Conservation (phyloP, 352 stramenopile genomes). For the Globisporangium orthogonon region DNA sequence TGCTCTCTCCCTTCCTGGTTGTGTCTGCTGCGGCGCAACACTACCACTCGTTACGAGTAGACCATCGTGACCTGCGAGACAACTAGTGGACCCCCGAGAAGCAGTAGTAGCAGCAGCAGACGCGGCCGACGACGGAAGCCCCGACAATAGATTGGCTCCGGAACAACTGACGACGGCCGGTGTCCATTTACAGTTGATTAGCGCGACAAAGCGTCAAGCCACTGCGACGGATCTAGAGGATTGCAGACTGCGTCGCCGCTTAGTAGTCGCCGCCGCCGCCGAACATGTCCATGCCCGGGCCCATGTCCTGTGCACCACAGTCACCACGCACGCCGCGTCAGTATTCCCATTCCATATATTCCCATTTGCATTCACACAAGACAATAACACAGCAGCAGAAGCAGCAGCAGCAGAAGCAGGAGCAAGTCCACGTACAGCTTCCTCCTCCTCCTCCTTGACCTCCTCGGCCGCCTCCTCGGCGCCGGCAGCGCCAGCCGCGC, state of each 20-base stretch:
- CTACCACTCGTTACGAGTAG: no score
- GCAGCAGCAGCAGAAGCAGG: not conserved
- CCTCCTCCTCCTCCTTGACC: slow-evolving; percentile 59
- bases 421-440: slow-evolving; percentile 35
- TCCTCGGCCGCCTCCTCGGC: slow-evolving; percentile 30
- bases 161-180: slow-evolving; percentile 37
- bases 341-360: not conserved
- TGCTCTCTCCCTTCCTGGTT: no score
- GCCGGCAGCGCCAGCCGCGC: slow-evolving; percentile 29
- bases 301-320: slow-evolving; percentile 29
- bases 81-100: no score
- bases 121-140: no score
- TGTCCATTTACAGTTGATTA: slow-evolving; percentile 51
- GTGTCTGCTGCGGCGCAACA: no score
- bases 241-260: slow-evolving; percentile 5
- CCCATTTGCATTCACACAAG: slow-evolving; percentile 4
- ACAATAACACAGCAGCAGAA: not conserved
- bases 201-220: slow-evolving; percentile 21
- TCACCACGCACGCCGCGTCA: no score
- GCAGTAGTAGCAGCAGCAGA: no score
- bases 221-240: slow-evolving; percentile 19
- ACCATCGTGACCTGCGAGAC: no score
- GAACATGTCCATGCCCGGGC: slow-evolving; percentile 70
- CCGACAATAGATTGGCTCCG: slow-evolving; percentile 3
- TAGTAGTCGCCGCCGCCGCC: slow-evolving; percentile 59